Base-by-base conservation (phyloP, 2,329 filamentous ascomycete genomes). In the Fusarium verticillioides region DNA sequence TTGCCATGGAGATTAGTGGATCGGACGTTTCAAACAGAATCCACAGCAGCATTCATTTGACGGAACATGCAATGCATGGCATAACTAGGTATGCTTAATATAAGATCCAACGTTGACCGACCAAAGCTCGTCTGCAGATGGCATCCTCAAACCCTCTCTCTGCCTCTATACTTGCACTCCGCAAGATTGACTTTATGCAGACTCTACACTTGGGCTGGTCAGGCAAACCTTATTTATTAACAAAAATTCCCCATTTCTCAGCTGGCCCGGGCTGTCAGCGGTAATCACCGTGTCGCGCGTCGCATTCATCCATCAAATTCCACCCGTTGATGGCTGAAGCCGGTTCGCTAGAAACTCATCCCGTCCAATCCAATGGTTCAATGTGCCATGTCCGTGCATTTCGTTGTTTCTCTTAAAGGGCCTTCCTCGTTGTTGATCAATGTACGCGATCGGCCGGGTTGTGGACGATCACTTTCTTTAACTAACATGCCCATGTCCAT, bases 391-490 rank as follows among this genome's bases (percentile, higher is more conserved):
- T 67, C 65, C 61, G 52, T 72, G 70, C 65, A 61, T 65, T 60
- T 56, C 39, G 36, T 50, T 40, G 30, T 30, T 56, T 46, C 39
- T 30, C 37, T 59, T 13, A 19, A 13, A 40, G 28, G 47, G 42
- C 49, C 32, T 57, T 42, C 46, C 57, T 68, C 28, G 43, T 13
- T 57, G 52, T 57, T 70, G 62, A 66, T 70, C 67, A 37, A 63
- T 72, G 65, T 54, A 70, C 39, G 65, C 56, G 70, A 71, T 73
- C 66, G 54, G 61, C 47, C 49, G 47, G 32, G 43, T 36, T 63
- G 36, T 19, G 42, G 70, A 52, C 52, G 70, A 73, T 73, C 70
- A 66, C 46, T 73, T 28, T 70, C 70, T 42, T 21, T 67, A 62
- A 21, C n/a, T 32, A 30, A 30, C 49, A 23, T 50, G 52, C 46